Percentiles rank a stretch among this genome's conserved stretches.
These are phyloP conservation scores for Phytopythium ostracodes DNA, from an alignment of 352 stramenopile species.

Conservation along the genomic window DNA sequence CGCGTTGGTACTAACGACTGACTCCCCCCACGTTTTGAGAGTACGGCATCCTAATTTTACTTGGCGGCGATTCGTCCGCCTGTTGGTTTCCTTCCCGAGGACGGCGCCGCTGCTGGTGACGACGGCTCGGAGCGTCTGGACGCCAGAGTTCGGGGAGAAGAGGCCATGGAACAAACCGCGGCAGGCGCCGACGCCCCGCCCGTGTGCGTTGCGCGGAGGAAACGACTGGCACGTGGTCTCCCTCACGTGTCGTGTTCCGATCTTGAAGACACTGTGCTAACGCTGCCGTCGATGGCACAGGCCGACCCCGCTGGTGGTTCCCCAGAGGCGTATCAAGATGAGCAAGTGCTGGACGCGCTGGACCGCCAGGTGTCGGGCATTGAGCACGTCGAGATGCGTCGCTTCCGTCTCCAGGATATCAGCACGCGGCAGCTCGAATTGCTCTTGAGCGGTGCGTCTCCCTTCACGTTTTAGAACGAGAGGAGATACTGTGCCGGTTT, in stretches of 20 bases:
- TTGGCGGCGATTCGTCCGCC: too few relatives aligned
- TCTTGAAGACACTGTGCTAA: background rate
- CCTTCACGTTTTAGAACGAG: background rate
- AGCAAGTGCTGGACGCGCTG: constrained; percentile 20
- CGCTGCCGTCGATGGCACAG: background rate
- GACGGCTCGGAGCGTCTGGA: too few relatives aligned
- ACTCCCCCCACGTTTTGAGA: too few relatives aligned
- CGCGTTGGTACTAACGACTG: too few relatives aligned
- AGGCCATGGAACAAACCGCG: background rate
- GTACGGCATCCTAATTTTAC: too few relatives aligned
- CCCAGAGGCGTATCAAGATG: background rate
- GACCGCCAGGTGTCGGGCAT: constrained; percentile 9
- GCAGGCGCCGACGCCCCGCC: background rate
- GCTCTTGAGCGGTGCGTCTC: constrained; percentile 19
- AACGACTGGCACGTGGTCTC: background rate
- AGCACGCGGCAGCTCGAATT: constrained; percentile 17
- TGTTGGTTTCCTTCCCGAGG: too few relatives aligned
- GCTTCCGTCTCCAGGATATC: constrained; percentile 24
- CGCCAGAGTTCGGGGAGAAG: too few relatives aligned
- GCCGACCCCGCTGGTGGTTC: too few relatives aligned
- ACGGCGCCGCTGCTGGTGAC: too few relatives aligned
- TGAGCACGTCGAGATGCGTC: constrained; percentile 26
- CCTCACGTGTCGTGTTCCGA: background rate
- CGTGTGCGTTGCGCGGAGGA: constrained; percentile 21
- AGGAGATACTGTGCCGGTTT: background rate